A percentile compares a stretch with the other conserved stretches of the same genome.
These are phyloP conservation scores for Podila epicladia DNA, from an alignment of 192 early-diverging fungal genomes.

Conservation along the genomic window DNA sequence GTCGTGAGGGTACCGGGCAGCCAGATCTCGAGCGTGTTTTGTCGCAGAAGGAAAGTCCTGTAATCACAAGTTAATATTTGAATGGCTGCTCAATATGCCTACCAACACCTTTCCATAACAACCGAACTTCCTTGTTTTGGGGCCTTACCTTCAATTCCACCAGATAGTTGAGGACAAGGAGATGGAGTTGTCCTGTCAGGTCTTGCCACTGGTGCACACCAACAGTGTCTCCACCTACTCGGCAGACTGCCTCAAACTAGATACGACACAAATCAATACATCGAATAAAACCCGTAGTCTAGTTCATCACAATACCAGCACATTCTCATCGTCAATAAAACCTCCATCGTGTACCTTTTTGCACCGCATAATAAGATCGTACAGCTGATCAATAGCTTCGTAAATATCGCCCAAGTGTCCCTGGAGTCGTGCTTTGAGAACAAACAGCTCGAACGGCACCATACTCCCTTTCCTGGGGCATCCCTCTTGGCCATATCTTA, in stretches of 20 bases:
- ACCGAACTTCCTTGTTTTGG: not conserved
- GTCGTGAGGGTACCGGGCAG: conserved; percentile 29
- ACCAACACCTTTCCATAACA: too few relatives aligned
- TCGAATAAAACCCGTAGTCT: not conserved
- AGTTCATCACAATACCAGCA: too few relatives aligned
- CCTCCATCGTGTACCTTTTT: conserved; percentile 39
- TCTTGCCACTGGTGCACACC: conserved; percentile 49
- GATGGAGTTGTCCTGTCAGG: conserved; percentile 52
- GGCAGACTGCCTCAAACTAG: conserved; percentile 40
- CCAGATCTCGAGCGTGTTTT: conserved; percentile 42
- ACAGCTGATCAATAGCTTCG: conserved; percentile 55
- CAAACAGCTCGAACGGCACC: conserved; percentile 61
- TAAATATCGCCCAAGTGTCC: conserved; percentile 49
- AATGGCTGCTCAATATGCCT: too few relatives aligned
- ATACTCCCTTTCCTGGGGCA: conserved; percentile 44
- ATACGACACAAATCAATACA: not conserved
- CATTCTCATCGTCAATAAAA: not conserved
- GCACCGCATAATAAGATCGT: conserved; percentile 53
- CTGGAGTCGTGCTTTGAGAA: conserved; percentile 56
- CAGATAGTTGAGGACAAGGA: conserved; percentile 55
- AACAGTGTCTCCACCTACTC: conserved; percentile 5
- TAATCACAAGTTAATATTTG: not conserved
- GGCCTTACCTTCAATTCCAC: conserved; percentile 42
- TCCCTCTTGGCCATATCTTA: not conserved
- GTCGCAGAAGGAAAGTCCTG: conserved; percentile 51